Evolutionary conservation across 257 asterid species (phyloP).

Genomic region (Rubia yunnanensis): DNA sequence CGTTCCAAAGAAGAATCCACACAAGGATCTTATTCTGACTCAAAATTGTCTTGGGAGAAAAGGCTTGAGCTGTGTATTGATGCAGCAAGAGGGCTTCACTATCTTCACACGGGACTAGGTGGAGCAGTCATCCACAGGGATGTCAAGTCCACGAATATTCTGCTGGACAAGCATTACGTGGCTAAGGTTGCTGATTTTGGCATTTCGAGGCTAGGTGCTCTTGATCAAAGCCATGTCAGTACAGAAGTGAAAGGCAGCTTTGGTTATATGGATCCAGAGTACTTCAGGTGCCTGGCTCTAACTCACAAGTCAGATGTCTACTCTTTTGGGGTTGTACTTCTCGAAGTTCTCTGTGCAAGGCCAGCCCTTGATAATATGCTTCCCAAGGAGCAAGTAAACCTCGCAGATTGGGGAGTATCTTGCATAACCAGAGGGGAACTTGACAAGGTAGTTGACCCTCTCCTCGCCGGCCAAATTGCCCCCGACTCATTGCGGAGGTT

Average conservation of each 20-base stretch:
- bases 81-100: conserved; percentile 47
- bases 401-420: conserved; percentile 50
- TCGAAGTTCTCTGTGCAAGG: conserved; percentile 57
- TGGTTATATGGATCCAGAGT: conserved; percentile 62
- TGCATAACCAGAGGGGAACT: conserved; percentile 35
- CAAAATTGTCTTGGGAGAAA: conserved; percentile 34
- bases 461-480: conserved; percentile 35
- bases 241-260: conserved; percentile 47
- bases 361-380: conserved; percentile 27
- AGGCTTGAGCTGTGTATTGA: conserved; percentile 46
- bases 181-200: conserved; percentile 39
- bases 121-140: conserved; percentile 48
- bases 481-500: conserved; percentile 39
- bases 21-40: no score
- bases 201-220: conserved; percentile 5
- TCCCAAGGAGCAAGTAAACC: conserved; percentile 33
- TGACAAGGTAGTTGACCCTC: conserved; percentile 38
- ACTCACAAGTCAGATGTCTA: conserved; percentile 56
- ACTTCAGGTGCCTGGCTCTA: conserved; percentile 22
- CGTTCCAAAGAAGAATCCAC: conserved; percentile 6
- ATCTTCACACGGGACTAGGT: conserved; percentile 43
- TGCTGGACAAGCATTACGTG: conserved; percentile 38
- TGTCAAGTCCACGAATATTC: conserved; percentile 56
- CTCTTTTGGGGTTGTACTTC: conserved; percentile 61
- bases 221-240: conserved; percentile 7